Conservation (phyloP, 768 basidiomycete genomes). For the Suillus occidentalis region DNA sequence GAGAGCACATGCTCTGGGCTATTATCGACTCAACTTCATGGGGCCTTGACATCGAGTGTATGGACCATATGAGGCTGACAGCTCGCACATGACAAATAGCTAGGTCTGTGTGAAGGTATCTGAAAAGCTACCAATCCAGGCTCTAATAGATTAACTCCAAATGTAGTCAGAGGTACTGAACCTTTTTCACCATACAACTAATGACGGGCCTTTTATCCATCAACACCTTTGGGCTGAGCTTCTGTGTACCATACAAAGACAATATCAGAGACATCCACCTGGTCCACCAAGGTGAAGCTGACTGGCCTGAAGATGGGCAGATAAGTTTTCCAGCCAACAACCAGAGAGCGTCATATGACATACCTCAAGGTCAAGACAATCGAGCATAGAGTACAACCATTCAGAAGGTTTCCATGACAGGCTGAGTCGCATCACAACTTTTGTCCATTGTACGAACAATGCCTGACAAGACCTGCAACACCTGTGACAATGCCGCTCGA, state of each 20-base stretch:
- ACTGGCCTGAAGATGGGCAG: conserved; percentile 40
- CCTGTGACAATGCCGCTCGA: conserved; percentile 53
- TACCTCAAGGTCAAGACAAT: conserved; percentile 59
- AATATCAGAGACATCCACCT: conserved; percentile 57
- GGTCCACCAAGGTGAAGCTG: conserved; percentile 71
- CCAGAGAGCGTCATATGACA: conserved; percentile 15
- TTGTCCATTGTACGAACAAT: conserved; percentile 46
- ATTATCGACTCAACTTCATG: conserved; percentile 79
- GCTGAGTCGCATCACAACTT: conserved; percentile 30
- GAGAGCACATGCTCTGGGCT: conserved; percentile 65
- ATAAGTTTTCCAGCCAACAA: conserved; percentile 12
- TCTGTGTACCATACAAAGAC: conserved; percentile 51
- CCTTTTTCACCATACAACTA: conserved; percentile 57
- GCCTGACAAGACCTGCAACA: conserved; percentile 50
- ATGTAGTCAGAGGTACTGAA: conserved; percentile 22
- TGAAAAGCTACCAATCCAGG: conserved; percentile 51
- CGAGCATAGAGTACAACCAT: conserved; percentile 63
- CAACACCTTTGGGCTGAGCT: conserved; percentile 50
- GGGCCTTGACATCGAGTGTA: conserved; percentile 55
- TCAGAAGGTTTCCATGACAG: conserved; percentile 59
- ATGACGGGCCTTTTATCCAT: conserved; percentile 59
- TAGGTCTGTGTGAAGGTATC: conserved; percentile 66
- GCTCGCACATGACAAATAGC: conserved; percentile 79
- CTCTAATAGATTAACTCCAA: conserved; percentile 3
- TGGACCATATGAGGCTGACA: conserved; percentile 78